Percentiles rank a stretch among this genome's conserved stretches.
These are phyloP conservation scores for Stephanodiscus triporus DNA, from an alignment of 108 stramenopile genomes.

Conservation along the genomic window DNA sequence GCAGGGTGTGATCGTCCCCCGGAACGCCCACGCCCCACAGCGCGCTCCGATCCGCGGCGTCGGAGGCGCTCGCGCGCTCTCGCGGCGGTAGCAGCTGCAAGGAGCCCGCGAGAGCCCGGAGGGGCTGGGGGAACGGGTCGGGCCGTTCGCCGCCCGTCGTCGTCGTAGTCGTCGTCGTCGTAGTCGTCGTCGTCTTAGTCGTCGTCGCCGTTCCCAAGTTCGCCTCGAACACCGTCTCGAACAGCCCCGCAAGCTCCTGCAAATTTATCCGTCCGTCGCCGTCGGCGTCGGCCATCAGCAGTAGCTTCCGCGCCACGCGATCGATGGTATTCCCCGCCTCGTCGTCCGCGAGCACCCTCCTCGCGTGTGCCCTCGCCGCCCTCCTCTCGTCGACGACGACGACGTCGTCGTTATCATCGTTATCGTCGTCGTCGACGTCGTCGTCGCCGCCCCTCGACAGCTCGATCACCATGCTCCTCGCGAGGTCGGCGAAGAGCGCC, in stretches of 20 bases:
- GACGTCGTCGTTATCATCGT: not conserved
- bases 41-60: conserved; percentile 37
- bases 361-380: conserved; percentile 55
- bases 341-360: conserved; percentile 55
- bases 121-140: conserved; percentile 64
- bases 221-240: conserved; percentile 57
- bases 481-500: conserved; percentile 52
- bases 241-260: conserved; percentile 51
- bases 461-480: conserved; percentile 56
- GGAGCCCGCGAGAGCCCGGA: conserved; percentile 58
- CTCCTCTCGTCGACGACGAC: not conserved
- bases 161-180: not conserved
- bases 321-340: conserved; percentile 60
- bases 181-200: not conserved
- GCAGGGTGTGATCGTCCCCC: conserved; percentile 64
- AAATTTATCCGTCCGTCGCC: conserved; percentile 54
- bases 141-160: conserved; percentile 1
- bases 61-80: conserved; percentile 37
- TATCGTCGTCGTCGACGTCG: not conserved
- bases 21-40: conserved; percentile 60
- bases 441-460: conserved; percentile 27
- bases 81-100: conserved; percentile 59
- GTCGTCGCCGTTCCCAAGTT: conserved; percentile 12
- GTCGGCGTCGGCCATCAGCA: conserved; percentile 55
- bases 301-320: conserved; percentile 52